Evolutionary conservation across 257 asterid species (phyloP).

Genomic region (Nicotiana obtusifolia): DNA sequence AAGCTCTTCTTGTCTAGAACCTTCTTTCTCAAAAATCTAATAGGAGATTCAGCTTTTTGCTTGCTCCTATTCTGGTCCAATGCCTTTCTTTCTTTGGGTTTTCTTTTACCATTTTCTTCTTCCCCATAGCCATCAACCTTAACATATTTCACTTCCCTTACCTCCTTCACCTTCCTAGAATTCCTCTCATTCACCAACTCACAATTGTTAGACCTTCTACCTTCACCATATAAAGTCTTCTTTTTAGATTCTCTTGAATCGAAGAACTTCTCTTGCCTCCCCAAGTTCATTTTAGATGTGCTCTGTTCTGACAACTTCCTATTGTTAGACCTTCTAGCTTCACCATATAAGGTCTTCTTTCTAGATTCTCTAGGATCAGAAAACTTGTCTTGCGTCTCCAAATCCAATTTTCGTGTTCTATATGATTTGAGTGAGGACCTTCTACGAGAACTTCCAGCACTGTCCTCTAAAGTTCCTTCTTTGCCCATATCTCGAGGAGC

Average conservation of each 20-base stretch:
- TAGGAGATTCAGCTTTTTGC: conserved; percentile 20
- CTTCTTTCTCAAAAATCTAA: conserved; percentile 37
- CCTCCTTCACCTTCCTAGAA: conserved; percentile 18
- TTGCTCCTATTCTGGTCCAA: conserved; percentile 24
- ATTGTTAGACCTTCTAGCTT: conserved; percentile 23
- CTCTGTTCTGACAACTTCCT: conserved; percentile 13
- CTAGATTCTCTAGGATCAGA: neutral
- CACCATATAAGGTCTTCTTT: conserved; percentile 14
- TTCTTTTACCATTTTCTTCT: conserved; percentile 19
- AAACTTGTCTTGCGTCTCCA: conserved; percentile 27
- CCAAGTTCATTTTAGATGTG: conserved; percentile 15
- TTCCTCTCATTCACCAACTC: conserved; percentile 25
- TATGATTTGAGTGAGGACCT: conserved; percentile 17
- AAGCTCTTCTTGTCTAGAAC: conserved; percentile 31
- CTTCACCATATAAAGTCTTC: conserved; percentile 14
- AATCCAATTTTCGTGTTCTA: conserved; percentile 7
- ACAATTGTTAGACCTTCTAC: conserved; percentile 25
- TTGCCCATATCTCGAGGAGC: conserved; percentile 26
- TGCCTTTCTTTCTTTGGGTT: conserved; percentile 19
- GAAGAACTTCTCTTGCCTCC: conserved; percentile 21
- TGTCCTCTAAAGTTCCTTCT: conserved; percentile 13
- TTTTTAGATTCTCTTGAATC: conserved; percentile 21
- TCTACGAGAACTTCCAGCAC: conserved; percentile 11
- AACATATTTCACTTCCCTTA: conserved; percentile 15
- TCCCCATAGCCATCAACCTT: conserved; percentile 20